Evolutionary conservation across 495 filamentous ascomycete species (phyloP).

Genomic region (Penicillium psychrofluorescens): DNA sequence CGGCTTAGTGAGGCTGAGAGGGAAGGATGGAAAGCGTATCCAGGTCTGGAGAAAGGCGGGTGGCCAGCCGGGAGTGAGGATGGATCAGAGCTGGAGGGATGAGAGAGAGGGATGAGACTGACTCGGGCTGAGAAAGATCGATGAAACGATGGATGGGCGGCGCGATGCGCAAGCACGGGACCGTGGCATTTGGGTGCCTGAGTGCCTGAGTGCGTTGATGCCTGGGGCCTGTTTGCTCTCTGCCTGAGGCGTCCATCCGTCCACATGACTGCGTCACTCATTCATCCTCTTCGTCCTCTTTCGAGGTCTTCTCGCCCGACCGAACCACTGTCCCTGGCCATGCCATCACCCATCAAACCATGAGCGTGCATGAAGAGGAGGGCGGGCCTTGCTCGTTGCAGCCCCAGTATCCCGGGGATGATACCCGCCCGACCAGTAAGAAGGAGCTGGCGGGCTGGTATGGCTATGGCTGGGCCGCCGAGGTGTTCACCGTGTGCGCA

Average conservation of each 20-base stretch:
- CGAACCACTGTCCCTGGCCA: slow-evolving; percentile 4
- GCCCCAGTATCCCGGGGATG: slow-evolving; percentile 67
- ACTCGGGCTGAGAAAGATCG: slow-evolving; percentile 1
- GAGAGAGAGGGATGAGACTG: not conserved
- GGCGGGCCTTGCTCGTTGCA: slow-evolving; percentile 2
- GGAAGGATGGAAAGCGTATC: too few relatives aligned
- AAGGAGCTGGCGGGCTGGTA: slow-evolving; percentile 94
- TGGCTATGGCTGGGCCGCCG: slow-evolving; percentile 93
- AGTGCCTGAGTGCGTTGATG: slow-evolving; percentile 12
- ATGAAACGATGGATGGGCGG: slow-evolving; percentile 13
- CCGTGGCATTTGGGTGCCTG: slow-evolving; percentile 3
- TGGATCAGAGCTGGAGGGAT: not conserved
- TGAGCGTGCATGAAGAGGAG: slow-evolving; percentile 21
- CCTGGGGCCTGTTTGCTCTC: slow-evolving; percentile 1
- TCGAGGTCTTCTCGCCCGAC: slow-evolving; percentile 3
- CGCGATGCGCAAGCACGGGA: slow-evolving; percentile 23
- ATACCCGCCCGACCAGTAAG: slow-evolving; percentile 75
- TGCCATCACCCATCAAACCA: not conserved
- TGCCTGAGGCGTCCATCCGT: slow-evolving; percentile 1
- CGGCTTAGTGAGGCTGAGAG: too few relatives aligned
- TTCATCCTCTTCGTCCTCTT: not conserved
- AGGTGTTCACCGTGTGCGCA: slow-evolving; percentile 91
- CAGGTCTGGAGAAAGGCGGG: too few relatives aligned
- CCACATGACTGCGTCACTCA: not conserved
- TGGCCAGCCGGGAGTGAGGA: too few relatives aligned